A percentile compares a stretch with the other conserved stretches of the same genome.
phyloP scores from a whole-genome alignment of 2,329 filamentous ascomycete species.

The Fusarium tjaetaba region DNA sequence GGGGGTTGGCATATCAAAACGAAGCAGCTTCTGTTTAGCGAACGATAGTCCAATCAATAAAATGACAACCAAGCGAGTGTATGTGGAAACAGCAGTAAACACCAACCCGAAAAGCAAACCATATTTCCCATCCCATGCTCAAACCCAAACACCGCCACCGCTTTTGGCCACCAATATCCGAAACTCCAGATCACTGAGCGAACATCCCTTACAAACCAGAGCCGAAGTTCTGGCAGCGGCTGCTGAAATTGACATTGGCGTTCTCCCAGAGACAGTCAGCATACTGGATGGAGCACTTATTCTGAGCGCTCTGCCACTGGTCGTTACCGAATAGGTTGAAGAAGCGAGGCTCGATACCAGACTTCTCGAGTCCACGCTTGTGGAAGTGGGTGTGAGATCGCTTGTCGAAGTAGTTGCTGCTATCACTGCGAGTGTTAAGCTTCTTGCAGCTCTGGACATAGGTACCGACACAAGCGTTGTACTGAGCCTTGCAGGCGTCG shows the following conservation, averaged over 20 bases:
- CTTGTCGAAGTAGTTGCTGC: slow-evolving; percentile 32
- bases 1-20: background rate
- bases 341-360: slow-evolving; percentile 41
- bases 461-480: slow-evolving; percentile 56
- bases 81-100: slow-evolving; percentile 16
- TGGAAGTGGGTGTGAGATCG: slow-evolving; percentile 35
- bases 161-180: background rate
- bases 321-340: slow-evolving; percentile 46
- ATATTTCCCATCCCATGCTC: background rate
- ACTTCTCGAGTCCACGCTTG: slow-evolving; percentile 41
- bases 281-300: slow-evolving; percentile 62
- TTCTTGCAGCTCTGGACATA: slow-evolving; percentile 61
- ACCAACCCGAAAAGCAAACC: background rate
- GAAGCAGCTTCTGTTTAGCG: slow-evolving; percentile 32
- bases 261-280: slow-evolving; percentile 59
- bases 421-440: slow-evolving; percentile 40
- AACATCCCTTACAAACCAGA: slow-evolving; percentile 27
- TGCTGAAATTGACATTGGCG: slow-evolving; percentile 47
- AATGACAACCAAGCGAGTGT: slow-evolving; percentile 28
- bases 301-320: slow-evolving; percentile 44
- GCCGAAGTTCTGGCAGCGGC: slow-evolving; percentile 54
- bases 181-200: background rate
- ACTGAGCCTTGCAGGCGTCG: slow-evolving; percentile 65
- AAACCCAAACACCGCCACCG: background rate
- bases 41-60: slow-evolving; percentile 28